A percentile compares a stretch with the other conserved stretches of the same genome.
Evolutionary conservation across 208 protist genomes (phyloP).

Genomic region (Leishmania aethiopica): DNA sequence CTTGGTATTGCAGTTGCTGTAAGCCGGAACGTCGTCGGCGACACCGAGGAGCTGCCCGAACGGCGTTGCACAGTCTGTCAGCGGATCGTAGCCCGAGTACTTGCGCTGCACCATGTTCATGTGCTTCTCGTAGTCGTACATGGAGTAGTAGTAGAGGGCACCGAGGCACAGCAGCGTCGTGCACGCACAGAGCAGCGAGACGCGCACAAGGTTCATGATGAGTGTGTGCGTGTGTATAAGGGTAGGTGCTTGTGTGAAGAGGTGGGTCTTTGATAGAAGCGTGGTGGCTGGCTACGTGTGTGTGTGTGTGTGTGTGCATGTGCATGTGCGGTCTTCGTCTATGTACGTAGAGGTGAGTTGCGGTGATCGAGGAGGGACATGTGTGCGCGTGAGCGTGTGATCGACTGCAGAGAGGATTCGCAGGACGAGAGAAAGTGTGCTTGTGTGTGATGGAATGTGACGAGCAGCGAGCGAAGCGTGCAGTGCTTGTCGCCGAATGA

Average conservation of each 20-base stretch:
- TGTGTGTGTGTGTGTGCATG: background rate
- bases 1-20: slow-evolving; percentile 65
- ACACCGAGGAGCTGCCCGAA: slow-evolving; percentile 61
- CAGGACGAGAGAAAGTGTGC: background rate
- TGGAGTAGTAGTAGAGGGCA: slow-evolving; percentile 27
- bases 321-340: background rate
- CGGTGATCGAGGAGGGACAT: background rate
- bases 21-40: slow-evolving; percentile 50
- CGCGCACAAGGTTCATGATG: slow-evolving; percentile 8
- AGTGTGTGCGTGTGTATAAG: background rate
- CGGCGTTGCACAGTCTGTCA: slow-evolving; percentile 47
- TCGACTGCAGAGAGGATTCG: background rate
- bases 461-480: background rate
- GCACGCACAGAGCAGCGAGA: slow-evolving; percentile 15
- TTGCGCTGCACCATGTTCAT: background rate
- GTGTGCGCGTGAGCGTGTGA: background rate
- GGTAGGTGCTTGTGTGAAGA: background rate
- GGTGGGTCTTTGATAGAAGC: background rate
- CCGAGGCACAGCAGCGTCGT: slow-evolving; percentile 16
- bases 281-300: background rate
- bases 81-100: slow-evolving; percentile 33
- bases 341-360: background rate
- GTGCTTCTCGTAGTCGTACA: slow-evolving; percentile 18
- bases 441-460: background rate
- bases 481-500: background rate